phyloP scores from a whole-genome alignment of 805 yeast genomes.

The Metschnikowia chrysomelidarum region DNA sequence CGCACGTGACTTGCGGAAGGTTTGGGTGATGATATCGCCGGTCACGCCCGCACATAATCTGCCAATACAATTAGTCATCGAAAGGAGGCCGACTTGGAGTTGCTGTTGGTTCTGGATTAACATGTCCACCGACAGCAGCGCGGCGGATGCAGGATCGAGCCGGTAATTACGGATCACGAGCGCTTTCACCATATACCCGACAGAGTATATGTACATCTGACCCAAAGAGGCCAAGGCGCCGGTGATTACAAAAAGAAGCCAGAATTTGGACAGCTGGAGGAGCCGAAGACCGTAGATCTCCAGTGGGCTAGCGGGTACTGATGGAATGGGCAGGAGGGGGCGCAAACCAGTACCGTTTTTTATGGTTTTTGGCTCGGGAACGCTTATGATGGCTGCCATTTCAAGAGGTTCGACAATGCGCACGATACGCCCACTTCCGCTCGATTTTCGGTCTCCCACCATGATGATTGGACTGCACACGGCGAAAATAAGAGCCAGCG shows the following conservation, averaged over 20 bases:
- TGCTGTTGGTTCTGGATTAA: slow-evolving; percentile 59
- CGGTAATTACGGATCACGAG: slow-evolving; percentile 21
- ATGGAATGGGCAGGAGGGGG: background rate
- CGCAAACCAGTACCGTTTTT: background rate
- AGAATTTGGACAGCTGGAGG: slow-evolving; percentile 28
- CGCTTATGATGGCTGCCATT: slow-evolving; percentile 9
- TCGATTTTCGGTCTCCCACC: slow-evolving; percentile 30
- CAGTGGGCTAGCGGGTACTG: background rate
- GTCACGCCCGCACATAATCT: slow-evolving; percentile 60
- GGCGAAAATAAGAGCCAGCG: slow-evolving; percentile 40
- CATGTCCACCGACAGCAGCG: slow-evolving; percentile 21
- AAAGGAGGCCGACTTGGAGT: slow-evolving; percentile 68
- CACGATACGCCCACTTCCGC: slow-evolving; percentile 1
- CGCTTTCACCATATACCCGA: slow-evolving; percentile 46
- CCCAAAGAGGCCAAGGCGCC: slow-evolving; percentile 44
- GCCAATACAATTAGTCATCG: slow-evolving; percentile 66
- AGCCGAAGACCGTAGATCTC: slow-evolving; percentile 20
- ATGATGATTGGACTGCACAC: slow-evolving; percentile 49
- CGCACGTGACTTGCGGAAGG: slow-evolving; percentile 46
- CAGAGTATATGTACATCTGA: slow-evolving; percentile 47
- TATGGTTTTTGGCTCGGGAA: slow-evolving; percentile 2
- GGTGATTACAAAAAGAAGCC: slow-evolving; percentile 38
- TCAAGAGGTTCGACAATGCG: slow-evolving; percentile 13
- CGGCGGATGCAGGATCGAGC: slow-evolving; percentile 9
- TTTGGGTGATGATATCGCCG: slow-evolving; percentile 58